These are phyloP conservation scores for Lanzia echinophila DNA, from an alignment of 2,329 filamentous ascomycete genomes.

Conservation along the genomic window DNA sequence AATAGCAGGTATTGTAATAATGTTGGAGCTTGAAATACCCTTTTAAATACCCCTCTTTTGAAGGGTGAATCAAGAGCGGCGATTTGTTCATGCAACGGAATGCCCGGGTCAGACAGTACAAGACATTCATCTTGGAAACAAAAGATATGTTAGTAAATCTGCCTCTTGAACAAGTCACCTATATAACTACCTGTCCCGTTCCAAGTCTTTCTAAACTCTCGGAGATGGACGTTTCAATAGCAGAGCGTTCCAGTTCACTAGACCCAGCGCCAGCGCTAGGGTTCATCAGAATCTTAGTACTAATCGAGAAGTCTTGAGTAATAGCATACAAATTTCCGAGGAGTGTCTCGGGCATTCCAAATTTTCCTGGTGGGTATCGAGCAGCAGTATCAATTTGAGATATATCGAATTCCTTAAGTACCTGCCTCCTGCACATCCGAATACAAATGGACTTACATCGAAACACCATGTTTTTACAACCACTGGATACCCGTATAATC, in stretches of 20 bases:
- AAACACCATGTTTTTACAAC: too few relatives aligned
- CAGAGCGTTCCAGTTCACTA: neutral
- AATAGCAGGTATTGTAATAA: neutral
- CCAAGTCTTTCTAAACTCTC: slow-evolving; percentile 1
- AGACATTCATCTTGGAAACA: too few relatives aligned
- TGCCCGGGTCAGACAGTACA: slow-evolving; percentile 16
- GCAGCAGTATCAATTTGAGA: slow-evolving; percentile 10
- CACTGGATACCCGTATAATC: too few relatives aligned
- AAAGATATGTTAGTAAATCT: too few relatives aligned
- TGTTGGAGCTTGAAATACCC: slow-evolving; percentile 3
- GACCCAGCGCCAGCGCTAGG: neutral
- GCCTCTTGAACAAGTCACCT: too few relatives aligned
- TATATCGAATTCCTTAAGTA: slow-evolving; percentile 7
- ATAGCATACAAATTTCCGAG: slow-evolving; percentile 5
- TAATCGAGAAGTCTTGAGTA: slow-evolving; percentile 6
- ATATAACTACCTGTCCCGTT: neutral
- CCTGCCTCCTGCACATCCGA: too few relatives aligned
- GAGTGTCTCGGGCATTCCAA: slow-evolving; percentile 7
- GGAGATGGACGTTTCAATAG: neutral
- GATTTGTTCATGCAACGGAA: slow-evolving; percentile 19
- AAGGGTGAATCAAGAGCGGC: slow-evolving; percentile 24
- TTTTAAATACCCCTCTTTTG: slow-evolving; percentile 23
- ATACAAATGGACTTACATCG: too few relatives aligned
- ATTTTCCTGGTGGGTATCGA: slow-evolving; percentile 8
- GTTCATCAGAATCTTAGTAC: slow-evolving; percentile 10